Percentiles rank a stretch among this genome's conserved stretches.
Evolutionary conservation across 1,284 basidiomycete species (phyloP).

Genomic region (Entoloma clypeatum): DNA sequence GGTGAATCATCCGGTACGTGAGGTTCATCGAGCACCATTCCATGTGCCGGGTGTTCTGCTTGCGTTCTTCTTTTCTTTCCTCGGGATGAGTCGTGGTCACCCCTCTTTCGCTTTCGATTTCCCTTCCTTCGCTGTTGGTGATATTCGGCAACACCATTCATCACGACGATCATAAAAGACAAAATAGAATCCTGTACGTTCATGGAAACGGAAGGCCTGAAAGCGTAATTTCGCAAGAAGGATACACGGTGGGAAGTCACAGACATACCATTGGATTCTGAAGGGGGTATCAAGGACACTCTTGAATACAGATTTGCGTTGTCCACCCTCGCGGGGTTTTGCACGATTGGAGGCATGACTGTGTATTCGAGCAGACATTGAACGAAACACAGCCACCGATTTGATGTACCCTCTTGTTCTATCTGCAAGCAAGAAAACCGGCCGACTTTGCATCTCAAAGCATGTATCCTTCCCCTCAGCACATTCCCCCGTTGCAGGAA

Average conservation of each 20-base stretch:
- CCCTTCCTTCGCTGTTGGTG: conserved; percentile 30
- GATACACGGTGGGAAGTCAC: conserved; percentile 3
- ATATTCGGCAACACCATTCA: conserved; percentile 49
- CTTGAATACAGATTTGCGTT: conserved; percentile 59
- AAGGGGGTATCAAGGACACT: conserved; percentile 70
- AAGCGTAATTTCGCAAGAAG: conserved; percentile 11
- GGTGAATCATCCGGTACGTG: background rate
- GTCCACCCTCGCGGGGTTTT: conserved; percentile 38
- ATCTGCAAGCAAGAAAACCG: conserved; percentile 37
- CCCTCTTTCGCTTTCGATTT: conserved; percentile 38
- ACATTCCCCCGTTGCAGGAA: too few relatives aligned
- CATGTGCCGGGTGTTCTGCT: background rate
- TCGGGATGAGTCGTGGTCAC: conserved; percentile 13
- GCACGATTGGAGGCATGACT: conserved; percentile 59
- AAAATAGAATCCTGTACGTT: conserved; percentile 62
- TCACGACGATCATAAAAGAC: conserved; percentile 41
- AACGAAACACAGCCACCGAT: too few relatives aligned
- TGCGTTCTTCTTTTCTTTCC: conserved; percentile 20
- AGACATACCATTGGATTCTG: conserved; percentile 66
- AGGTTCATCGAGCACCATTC: background rate
- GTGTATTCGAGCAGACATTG: conserved; percentile 45
- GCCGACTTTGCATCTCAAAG: too few relatives aligned
- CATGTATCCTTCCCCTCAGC: too few relatives aligned
- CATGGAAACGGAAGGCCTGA: conserved; percentile 62
- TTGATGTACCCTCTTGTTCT: too few relatives aligned